These are phyloP conservation scores for Hypocreales sp. DNA, from an alignment of 2,329 filamentous ascomycete species.

Conservation along the genomic window DNA sequence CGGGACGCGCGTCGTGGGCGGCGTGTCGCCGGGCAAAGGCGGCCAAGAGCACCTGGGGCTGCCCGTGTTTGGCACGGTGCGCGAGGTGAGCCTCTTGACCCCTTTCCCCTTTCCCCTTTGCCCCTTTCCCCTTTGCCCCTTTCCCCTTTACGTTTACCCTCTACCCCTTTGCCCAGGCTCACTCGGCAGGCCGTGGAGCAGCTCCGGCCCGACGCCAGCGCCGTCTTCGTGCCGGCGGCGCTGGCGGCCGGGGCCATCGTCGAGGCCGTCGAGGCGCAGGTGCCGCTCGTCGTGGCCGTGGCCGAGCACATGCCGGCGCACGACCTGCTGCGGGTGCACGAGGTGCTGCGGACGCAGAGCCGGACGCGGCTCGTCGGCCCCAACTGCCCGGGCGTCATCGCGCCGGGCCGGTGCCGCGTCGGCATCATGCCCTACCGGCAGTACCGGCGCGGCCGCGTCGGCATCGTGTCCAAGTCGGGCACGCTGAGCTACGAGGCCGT, in stretches of 20 bases:
- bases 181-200: slow-evolving; percentile 14
- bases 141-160: too few relatives aligned
- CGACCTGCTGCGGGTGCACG: slow-evolving; percentile 56
- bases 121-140: too few relatives aligned
- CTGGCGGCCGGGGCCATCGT: slow-evolving; percentile 53
- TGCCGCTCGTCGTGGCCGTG: slow-evolving; percentile 63
- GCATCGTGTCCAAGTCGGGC: slow-evolving; percentile 67
- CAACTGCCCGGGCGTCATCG: slow-evolving; percentile 72
- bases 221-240: slow-evolving; percentile 57
- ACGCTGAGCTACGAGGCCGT: slow-evolving; percentile 72
- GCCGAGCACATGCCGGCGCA: slow-evolving; percentile 69
- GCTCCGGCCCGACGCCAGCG: slow-evolving; percentile 46
- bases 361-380: slow-evolving; percentile 61
- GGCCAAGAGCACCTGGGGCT: slow-evolving; percentile 15
- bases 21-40: slow-evolving; percentile 21
- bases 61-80: slow-evolving; percentile 19
- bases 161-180: too few relatives aligned
- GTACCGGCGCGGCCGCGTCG: slow-evolving; percentile 44
- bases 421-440: slow-evolving; percentile 26
- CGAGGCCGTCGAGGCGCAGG: slow-evolving; percentile 63
- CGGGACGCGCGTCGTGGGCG: slow-evolving; percentile 21
- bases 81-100: slow-evolving; percentile 16
- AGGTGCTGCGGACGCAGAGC: slow-evolving; percentile 54
- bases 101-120: too few relatives aligned
- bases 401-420: slow-evolving; percentile 46